A percentile compares a stretch with the other conserved stretches of the same genome.
These are phyloP conservation scores for Erodium trifolium DNA, from an alignment of 441 rosid species.

Conservation along the genomic window DNA sequence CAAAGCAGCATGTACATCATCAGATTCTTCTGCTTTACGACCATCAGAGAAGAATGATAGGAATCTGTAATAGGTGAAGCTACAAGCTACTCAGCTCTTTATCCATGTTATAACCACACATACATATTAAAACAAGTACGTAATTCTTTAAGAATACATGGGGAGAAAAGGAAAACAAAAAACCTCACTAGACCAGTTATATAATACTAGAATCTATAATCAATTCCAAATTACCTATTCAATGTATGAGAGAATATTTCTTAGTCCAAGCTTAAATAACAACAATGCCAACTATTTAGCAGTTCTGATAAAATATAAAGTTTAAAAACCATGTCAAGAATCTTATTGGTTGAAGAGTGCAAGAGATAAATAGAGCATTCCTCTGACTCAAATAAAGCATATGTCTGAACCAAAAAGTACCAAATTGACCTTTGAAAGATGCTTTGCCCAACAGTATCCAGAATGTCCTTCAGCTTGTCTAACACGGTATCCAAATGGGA, in stretches of 20 bases:
- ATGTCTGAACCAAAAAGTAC: conserved; percentile 2
- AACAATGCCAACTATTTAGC: conserved; percentile 8
- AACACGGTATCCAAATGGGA: conserved; percentile 94
- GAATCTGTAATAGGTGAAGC: conserved; percentile 45
- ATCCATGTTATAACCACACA: background rate
- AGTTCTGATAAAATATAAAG: background rate
- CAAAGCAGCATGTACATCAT: conserved; percentile 98
- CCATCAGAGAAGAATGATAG: conserved; percentile 81
- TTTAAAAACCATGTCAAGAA: background rate
- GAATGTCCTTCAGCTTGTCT: conserved; percentile 84
- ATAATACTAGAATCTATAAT: background rate
- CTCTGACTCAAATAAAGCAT: background rate
- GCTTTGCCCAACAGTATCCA: conserved; percentile 81
- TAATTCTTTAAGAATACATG: background rate
- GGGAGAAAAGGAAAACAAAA: background rate
- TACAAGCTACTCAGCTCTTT: conserved; percentile 4
- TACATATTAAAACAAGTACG: background rate
- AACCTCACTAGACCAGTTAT: background rate
- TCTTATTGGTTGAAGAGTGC: background rate
- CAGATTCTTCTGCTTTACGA: conserved; percentile 77
- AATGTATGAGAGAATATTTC: background rate
- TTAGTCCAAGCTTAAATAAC: background rate
- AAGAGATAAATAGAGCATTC: conserved; percentile 5
- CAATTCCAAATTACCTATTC: background rate
- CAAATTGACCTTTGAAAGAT: conserved; percentile 68